Conservation (phyloP, 441 rosid species). For the Arabidopsis lyrata region DNA sequence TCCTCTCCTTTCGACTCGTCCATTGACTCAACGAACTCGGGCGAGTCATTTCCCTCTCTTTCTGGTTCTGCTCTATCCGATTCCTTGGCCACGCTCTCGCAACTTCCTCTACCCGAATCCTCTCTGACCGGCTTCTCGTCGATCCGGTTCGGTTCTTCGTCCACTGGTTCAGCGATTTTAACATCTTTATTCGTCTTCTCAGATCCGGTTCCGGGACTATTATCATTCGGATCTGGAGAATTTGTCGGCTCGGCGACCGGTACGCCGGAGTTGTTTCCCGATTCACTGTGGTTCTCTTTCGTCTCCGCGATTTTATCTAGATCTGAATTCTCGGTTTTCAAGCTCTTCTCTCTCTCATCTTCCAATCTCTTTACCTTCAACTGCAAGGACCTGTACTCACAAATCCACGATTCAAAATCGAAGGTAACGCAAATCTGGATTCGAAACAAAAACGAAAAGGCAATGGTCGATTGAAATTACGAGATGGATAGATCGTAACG, state of each 20-base stretch:
- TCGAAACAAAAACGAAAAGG: not conserved
- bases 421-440: not conserved
- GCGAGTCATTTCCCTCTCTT: slow-evolving; percentile 47
- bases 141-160: slow-evolving; percentile 26
- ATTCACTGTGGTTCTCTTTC: slow-evolving; percentile 19
- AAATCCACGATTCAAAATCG: slow-evolving; percentile 8
- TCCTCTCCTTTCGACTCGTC: slow-evolving; percentile 50
- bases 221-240: slow-evolving; percentile 50
- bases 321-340: slow-evolving; percentile 45
- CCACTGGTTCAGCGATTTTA: slow-evolving; percentile 24
- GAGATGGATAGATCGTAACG: slow-evolving; percentile 58
- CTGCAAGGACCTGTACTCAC: slow-evolving; percentile 57
- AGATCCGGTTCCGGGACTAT: slow-evolving; percentile 31
- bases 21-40: slow-evolving; percentile 48
- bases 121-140: slow-evolving; percentile 37
- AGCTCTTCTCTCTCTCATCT: slow-evolving; percentile 56
- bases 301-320: slow-evolving; percentile 28
- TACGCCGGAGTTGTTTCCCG: slow-evolving; percentile 27
- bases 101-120: slow-evolving; percentile 53
- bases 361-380: slow-evolving; percentile 64
- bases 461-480: slow-evolving; percentile 39
- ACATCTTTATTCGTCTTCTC: slow-evolving; percentile 30
- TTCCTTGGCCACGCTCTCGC: slow-evolving; percentile 50
- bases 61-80: slow-evolving; percentile 42
- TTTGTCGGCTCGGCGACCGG: slow-evolving; percentile 46